These are phyloP conservation scores for Chlamydomonas eustigma DNA, from an alignment of 139 green algal species.

Conservation along the genomic window DNA sequence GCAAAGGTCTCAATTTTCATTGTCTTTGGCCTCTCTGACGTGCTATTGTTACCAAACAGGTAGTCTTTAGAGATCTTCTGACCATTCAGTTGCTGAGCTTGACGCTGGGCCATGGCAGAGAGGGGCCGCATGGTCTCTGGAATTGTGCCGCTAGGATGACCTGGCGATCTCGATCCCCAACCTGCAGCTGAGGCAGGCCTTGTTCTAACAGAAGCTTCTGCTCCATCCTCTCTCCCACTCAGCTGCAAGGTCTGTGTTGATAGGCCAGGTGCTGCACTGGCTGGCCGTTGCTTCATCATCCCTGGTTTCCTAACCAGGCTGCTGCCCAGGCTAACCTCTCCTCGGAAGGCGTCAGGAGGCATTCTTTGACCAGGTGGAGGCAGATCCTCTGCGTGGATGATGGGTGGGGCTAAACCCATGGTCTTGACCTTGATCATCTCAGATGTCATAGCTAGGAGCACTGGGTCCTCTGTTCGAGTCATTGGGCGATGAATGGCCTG, in stretches of 20 bases:
- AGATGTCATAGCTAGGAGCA: constrained; percentile 5
- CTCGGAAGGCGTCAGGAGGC: not conserved
- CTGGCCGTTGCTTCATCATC: too few species aligned
- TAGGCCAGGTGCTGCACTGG: too few species aligned
- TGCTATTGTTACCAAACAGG: not conserved
- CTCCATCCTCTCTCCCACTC: too few species aligned
- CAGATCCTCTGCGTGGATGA: not conserved
- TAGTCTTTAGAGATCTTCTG: not conserved
- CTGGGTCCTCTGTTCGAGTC: constrained; percentile 10
- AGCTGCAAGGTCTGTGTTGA: too few species aligned
- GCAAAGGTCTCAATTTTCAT: not conserved
- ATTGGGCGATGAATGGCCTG: constrained; percentile 19
- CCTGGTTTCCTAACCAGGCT: too few species aligned
- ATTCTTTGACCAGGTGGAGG: not conserved
- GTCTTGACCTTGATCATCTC: constrained; percentile 17
- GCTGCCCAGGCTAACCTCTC: too few species aligned
- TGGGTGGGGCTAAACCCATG: constrained; percentile 26
- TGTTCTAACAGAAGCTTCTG: too few species aligned
- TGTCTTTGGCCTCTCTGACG: not conserved
- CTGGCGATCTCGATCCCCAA: too few species aligned
- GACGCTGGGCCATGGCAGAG: not conserved
- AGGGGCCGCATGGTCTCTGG: not conserved
- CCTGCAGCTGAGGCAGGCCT: too few species aligned
- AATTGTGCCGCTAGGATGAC: too few species aligned
- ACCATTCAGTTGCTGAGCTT: not conserved